Base-by-base conservation (phyloP, 2,329 filamentous ascomycete species). In the Talaromyces funiculosus region DNA sequence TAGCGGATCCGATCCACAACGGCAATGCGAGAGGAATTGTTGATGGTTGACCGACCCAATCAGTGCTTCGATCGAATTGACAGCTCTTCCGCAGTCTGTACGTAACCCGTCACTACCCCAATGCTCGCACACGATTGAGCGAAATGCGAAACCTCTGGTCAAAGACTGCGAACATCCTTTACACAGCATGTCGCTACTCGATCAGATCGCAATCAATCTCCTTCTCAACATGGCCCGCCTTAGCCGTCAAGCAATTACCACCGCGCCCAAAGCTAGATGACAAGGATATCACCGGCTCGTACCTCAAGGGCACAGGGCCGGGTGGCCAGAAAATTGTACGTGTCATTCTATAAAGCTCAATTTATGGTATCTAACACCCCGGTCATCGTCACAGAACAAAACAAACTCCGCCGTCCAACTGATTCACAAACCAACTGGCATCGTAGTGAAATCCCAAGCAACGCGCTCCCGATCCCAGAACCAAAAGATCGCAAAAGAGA, bases 391-490 rank as follows among this genome's bases (percentile, higher is more conserved):
- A 24, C 47, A 80, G 88, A 99, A 99, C 78, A 99, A 99, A 85
- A 99, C 94, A 26, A 92, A 87, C 65, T 97, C 90, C 0, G 93
- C 93, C 38, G 93, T 97, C 2, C 94, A 99, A 73, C 81, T 99
- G 37, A 94, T 88, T 67, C 94, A 99, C 74, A 78, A 89, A 16
- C 91, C 93, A 5, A 96, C 92, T 0, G 93, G 93, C 63, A 86
- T 97, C 57, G 92, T 97, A 14, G 85, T 99, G 64, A 99, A 99
- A 78, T 93, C 86, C 60, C 94, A 99, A 76, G 91, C 88, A 20
- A 97, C 94, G 8, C 87, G 94, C 53, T 95, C 90, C 1, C 86
- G 91, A 18, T 84, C 84, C 61, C 90, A 96, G 75, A 99, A 99
- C 73, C 85, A 92, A 64, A 92, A 89, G 73, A 88, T 90, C 64